Conservation (phyloP, 2,329 filamentous ascomycete genomes). For the Monilinia laxa region DNA sequence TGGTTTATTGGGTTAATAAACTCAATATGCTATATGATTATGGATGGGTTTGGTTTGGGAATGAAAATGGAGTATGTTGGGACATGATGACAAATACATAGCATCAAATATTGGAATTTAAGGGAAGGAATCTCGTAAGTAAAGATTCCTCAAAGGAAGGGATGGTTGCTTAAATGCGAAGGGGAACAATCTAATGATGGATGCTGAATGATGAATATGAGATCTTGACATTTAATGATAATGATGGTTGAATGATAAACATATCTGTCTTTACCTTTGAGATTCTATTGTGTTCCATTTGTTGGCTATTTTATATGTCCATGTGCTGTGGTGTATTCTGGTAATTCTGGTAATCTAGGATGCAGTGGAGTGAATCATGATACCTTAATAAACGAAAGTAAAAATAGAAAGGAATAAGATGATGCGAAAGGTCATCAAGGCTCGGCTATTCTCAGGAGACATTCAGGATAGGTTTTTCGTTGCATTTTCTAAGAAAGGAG, state of each 20-base stretch:
- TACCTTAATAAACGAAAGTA: no score
- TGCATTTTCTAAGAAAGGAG: no score
- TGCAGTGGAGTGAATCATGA: no score
- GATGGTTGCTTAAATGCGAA: neutral
- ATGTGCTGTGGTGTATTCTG: no score
- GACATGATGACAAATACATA: neutral
- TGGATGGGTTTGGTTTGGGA: neutral
- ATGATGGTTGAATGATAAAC: neutral
- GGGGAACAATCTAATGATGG: neutral
- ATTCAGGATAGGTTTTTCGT: no score
- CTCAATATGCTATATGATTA: neutral
- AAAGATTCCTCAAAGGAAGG: neutral
- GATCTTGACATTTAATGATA: conserved; percentile 1
- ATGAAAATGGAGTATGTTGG: neutral
- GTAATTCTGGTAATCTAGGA: no score
- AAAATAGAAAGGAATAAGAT: no score
- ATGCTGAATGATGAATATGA: neutral
- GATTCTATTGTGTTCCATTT: neutral
- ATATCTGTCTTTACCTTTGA: neutral
- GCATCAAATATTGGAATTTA: neutral
- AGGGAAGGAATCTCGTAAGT: neutral
- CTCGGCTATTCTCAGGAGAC: no score
- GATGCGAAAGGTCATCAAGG: no score
- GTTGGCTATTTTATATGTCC: no score
- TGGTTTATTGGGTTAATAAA: conserved; percentile 2